Evolutionary conservation across 208 protist genomes (phyloP).

Genomic region (Leptomonas pyrrhocoris): DNA sequence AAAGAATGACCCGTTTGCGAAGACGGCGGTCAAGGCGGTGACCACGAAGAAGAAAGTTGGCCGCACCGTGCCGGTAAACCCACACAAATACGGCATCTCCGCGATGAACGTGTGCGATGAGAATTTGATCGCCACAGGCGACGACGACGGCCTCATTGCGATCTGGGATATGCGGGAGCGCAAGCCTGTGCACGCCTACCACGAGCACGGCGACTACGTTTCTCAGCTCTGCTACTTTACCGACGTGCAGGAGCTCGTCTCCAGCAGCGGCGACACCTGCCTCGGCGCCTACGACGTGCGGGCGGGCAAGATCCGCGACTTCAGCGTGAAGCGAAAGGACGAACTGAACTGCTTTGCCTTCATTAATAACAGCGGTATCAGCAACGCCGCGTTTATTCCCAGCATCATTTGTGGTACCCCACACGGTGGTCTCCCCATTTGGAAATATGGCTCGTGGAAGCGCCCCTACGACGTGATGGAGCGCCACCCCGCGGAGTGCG

Average conservation of each 20-base stretch:
- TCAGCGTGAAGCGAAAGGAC: slow-evolving; percentile 86
- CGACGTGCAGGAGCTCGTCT: slow-evolving; percentile 83
- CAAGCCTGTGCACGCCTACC: slow-evolving; percentile 64
- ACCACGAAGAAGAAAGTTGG: slow-evolving; percentile 23
- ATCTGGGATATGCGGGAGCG: slow-evolving; percentile 90
- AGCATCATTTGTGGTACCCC: slow-evolving; percentile 89
- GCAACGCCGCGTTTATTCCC: slow-evolving; percentile 78
- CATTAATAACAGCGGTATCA: slow-evolving; percentile 80
- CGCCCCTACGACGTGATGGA: slow-evolving; percentile 85
- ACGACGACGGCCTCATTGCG: slow-evolving; percentile 87
- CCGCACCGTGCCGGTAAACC: slow-evolving; percentile 45
- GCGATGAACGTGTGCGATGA: slow-evolving; percentile 87
- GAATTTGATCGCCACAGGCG: slow-evolving; percentile 81
- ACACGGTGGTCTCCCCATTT: slow-evolving; percentile 74
- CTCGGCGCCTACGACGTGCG: slow-evolving; percentile 84
- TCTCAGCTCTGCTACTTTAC: slow-evolving; percentile 90
- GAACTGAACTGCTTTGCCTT: slow-evolving; percentile 90
- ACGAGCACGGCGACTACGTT: slow-evolving; percentile 91
- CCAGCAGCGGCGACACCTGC: slow-evolving; percentile 88
- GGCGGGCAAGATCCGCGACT: slow-evolving; percentile 73
- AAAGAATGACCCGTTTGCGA: slow-evolving; percentile 26
- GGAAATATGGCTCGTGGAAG: slow-evolving; percentile 91
- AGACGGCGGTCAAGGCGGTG: slow-evolving; percentile 7
- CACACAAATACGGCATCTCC: slow-evolving; percentile 89
- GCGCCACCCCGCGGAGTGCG: slow-evolving; percentile 81